Evolutionary conservation across 305 asterid species (phyloP).

Genomic region (Fraxinus dipetala): DNA sequence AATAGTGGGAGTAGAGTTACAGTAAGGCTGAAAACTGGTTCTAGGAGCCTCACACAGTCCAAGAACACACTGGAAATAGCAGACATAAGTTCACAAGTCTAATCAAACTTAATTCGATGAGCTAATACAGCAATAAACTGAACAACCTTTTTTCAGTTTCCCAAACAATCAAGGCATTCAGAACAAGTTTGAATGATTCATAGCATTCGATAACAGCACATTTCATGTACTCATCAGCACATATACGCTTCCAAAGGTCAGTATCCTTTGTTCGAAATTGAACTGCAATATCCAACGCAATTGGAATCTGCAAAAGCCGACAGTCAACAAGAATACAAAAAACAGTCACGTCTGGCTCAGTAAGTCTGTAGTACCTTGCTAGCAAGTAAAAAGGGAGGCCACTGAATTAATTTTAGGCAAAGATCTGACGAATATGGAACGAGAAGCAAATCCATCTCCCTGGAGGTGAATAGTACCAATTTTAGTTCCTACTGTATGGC

Average conservation of each 20-base stretch:
- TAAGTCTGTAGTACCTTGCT: conserved; percentile 65
- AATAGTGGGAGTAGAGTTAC: not conserved
- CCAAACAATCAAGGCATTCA: conserved; percentile 71
- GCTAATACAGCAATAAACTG: conserved; percentile 15
- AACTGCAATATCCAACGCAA: conserved; percentile 96
- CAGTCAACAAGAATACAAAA: conserved; percentile 29
- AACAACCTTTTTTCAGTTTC: conserved; percentile 91
- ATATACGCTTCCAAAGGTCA: conserved; percentile 93
- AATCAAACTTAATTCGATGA: conserved; percentile 12
- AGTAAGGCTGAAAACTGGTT: conserved; percentile 7
- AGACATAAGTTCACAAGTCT: conserved; percentile 3
- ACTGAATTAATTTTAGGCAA: conserved; percentile 76
- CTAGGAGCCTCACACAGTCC: conserved; percentile 4
- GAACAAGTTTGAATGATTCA: conserved; percentile 81
- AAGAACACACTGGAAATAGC: not conserved
- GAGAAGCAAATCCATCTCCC: conserved; percentile 99
- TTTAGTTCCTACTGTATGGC: conserved; percentile 28
- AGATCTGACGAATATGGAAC: conserved; percentile 98
- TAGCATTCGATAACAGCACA: conserved; percentile 96
- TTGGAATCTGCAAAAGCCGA: conserved; percentile 68
- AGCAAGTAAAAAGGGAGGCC: conserved; percentile 99
- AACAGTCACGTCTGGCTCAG: conserved; percentile 17
- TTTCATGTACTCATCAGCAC: conserved; percentile 89
- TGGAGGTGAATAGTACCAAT: conserved; percentile 38
- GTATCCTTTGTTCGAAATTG: conserved; percentile 85